Evolutionary conservation across 805 yeast genomes (phyloP).

Genomic region (Saccharomycopsis fibuligera): DNA sequence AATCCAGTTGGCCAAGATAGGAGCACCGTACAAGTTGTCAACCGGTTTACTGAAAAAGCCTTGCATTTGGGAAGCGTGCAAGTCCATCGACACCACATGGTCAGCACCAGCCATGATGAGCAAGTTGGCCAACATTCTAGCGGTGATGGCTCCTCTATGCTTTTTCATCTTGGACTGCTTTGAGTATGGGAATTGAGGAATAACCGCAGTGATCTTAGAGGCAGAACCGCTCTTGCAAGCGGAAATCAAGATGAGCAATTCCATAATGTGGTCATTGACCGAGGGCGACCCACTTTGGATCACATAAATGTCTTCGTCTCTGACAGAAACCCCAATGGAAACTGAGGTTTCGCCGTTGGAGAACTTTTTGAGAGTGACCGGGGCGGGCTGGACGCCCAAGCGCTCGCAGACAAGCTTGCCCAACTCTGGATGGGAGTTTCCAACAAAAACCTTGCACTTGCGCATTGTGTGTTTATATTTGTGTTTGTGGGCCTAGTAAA

Average conservation of each 20-base stretch:
- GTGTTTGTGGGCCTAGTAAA: no score
- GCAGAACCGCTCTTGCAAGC: constrained; percentile 99
- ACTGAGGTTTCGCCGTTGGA: constrained; percentile 98
- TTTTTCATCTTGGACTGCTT: constrained; percentile 98
- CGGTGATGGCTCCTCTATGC: constrained; percentile 98
- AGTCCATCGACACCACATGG: constrained; percentile 95
- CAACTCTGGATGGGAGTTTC: constrained; percentile 92
- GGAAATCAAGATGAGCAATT: constrained; percentile 80
- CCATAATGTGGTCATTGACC: constrained; percentile 93
- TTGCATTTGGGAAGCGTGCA: constrained; percentile 97
- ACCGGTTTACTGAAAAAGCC: constrained; percentile 97
- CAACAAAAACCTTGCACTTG: constrained; percentile 94
- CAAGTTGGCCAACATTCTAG: constrained; percentile 93
- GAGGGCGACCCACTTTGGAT: constrained; percentile 88
- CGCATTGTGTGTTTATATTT: constrained; percentile 61
- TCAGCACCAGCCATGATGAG: constrained; percentile 98
- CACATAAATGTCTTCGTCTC: constrained; percentile 95
- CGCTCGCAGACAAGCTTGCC: constrained; percentile 87
- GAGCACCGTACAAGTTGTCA: constrained; percentile 93
- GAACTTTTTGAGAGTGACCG: constrained; percentile 84
- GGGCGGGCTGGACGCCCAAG: constrained; percentile 90
- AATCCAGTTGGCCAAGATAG: constrained; percentile 94
- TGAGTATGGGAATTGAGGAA: constrained; percentile 96
- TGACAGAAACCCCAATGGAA: constrained; percentile 87
- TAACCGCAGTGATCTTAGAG: constrained; percentile 90